Percentiles rank a stretch among this genome's conserved stretches.
phyloP scores from a whole-genome alignment of 805 yeast species.

The Wickerhamomyces tratensis region DNA sequence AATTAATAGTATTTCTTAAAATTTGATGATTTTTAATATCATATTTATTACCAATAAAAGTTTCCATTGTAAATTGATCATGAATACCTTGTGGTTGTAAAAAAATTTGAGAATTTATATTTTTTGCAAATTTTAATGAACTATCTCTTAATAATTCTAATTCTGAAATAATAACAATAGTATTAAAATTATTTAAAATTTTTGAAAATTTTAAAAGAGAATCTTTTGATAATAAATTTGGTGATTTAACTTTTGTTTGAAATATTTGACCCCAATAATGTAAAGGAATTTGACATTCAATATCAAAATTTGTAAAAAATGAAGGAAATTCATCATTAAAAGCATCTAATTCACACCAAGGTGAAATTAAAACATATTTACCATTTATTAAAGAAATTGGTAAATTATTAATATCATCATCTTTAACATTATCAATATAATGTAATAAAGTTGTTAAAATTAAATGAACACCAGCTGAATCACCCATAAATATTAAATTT shows the following conservation, averaged over 20 bases:
- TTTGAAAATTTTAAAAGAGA: too few species aligned
- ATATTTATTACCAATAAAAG: neutral
- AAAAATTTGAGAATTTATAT: neutral
- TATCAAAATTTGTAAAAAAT: neutral
- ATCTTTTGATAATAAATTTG: neutral
- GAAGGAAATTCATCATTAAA: neutral
- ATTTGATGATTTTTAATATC: too few species aligned
- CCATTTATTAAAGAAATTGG: too few species aligned
- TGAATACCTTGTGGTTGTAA: constrained; percentile 2
- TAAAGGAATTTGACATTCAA: too few species aligned
- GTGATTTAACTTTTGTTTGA: neutral
- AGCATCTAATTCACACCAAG: neutral
- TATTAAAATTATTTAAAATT: neutral
- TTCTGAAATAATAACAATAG: neutral
- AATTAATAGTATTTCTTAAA: neutral
- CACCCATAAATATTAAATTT: constrained; percentile 1
- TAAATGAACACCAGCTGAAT: constrained; percentile 1
- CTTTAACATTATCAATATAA: too few species aligned
- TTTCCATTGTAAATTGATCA: constrained; percentile 2
- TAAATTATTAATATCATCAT: neutral
- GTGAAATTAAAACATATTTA: constrained; percentile 1
- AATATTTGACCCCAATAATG: too few species aligned
- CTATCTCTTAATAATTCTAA: too few species aligned
- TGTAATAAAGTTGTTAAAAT: neutral
- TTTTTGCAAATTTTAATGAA: neutral